A percentile compares a stretch with the other conserved stretches of the same genome.
Conservation (phyloP, 2,329 filamentous ascomycete genomes). For the Raffaelea deltoideospora region DNA sequence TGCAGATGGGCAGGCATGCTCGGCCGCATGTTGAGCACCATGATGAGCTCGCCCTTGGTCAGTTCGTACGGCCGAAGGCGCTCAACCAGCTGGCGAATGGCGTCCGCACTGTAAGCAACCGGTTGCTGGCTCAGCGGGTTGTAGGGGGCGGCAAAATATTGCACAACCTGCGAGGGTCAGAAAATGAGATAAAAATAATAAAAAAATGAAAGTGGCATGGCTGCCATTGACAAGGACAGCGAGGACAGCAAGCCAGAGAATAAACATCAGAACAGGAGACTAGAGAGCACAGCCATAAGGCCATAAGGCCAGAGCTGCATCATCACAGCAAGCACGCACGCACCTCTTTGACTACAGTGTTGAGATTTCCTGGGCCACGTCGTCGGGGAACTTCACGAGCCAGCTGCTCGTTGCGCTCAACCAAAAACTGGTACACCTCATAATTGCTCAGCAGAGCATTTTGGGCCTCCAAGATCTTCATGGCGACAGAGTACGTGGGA, state of each 20-base stretch:
- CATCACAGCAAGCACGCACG: constrained; percentile 5
- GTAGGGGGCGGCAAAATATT: constrained; percentile 30
- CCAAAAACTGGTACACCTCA: constrained; percentile 54
- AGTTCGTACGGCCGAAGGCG: constrained; percentile 41
- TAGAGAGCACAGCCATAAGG: no score
- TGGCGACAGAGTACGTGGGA: constrained; percentile 15
- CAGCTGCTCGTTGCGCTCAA: constrained; percentile 28
- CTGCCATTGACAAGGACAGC: no score
- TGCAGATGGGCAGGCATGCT: constrained; percentile 41
- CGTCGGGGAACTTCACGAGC: constrained; percentile 35
- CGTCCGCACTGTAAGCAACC: constrained; percentile 33
- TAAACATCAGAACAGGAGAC: no score
- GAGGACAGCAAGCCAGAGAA: no score
- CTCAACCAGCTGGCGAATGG: constrained; percentile 37
- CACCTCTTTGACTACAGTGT: constrained; percentile 50
- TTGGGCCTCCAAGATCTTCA: constrained; percentile 61
- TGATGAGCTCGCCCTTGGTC: constrained; percentile 53
- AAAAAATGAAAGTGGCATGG: no score
- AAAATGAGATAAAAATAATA: no score
- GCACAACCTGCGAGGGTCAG: constrained; percentile 5
- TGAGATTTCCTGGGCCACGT: constrained; percentile 39
- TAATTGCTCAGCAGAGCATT: constrained; percentile 56
- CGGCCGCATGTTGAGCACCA: constrained; percentile 53
- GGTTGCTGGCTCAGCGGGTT: constrained; percentile 41
- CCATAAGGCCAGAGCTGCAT: no score